Base-by-base conservation (phyloP, 2,329 filamentous ascomycete species). In the Fusarium avenaceum region DNA sequence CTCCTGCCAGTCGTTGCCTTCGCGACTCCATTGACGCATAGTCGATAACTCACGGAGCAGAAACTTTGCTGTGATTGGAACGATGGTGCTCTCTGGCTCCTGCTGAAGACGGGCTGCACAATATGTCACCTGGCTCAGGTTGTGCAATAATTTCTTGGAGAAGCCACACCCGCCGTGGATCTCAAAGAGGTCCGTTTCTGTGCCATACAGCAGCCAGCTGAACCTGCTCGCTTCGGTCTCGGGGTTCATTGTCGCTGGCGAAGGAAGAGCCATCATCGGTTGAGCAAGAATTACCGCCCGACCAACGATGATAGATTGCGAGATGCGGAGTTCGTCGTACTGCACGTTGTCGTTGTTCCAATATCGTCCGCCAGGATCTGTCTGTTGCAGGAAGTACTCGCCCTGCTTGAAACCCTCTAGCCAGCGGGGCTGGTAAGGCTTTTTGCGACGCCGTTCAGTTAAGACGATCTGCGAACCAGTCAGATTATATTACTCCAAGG, bases 101-200 rank as follows among this genome's bases (percentile, higher is more conserved):
- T 80, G 78, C 32, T 74, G 69, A 28, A 80, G 49, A 13, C 76
- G 73, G 6, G 79, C 75, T 20, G 79, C 73, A 35, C 78, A 75
- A 53, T 78, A 78, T 6, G 80, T 80, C 32, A 81, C 76, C 44
- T 80, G 78, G 40, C 77, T 77, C 42, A 81, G 72, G 13, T 70
- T 72, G 46, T 80, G 76, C 22, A 82, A 72, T 6, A 82, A 69
- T 40, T 76, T 78, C 51, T 79, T 80, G 0, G 80, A 81, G 56
- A 81, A 81, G 11, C 80, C 80, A 46, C 80, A 82, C 0, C 78
- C 80, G 10, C 80, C 80, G 45, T 82, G 80, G 6, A 82, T 79
- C 51, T 80, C 74, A 33, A 75, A 76, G 63, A 77, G 76, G 13
- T 80, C 77, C 19, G 57, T 63, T 33, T 75, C 70, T 1, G 74